These are phyloP conservation scores for Hypoxylon rubiginosum DNA, from an alignment of 2,329 filamentous ascomycete species.

Conservation along the genomic window DNA sequence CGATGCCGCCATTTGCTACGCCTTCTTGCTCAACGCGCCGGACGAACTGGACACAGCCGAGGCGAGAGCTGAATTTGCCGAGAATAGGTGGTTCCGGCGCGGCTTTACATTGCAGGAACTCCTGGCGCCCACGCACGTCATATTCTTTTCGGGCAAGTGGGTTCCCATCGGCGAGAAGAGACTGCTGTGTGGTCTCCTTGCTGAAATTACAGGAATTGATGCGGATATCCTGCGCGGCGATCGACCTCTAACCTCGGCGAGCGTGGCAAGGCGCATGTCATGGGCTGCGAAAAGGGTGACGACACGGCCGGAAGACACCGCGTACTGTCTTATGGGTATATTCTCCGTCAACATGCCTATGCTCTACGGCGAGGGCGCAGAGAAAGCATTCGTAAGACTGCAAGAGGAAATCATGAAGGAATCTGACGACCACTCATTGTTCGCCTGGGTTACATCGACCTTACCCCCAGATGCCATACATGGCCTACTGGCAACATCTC, in stretches of 20 bases:
- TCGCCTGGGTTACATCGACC: constrained; percentile 29
- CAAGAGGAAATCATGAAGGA: constrained; percentile 37
- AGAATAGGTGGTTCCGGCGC: constrained; percentile 18
- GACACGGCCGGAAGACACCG: constrained; percentile 28
- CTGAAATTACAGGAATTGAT: constrained; percentile 28
- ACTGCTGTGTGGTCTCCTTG: constrained; percentile 11
- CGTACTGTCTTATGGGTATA: constrained; percentile 34
- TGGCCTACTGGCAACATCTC: constrained; percentile 61
- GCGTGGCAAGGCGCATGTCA: constrained; percentile 27
- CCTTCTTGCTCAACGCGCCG: constrained; percentile 39
- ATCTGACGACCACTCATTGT: constrained; percentile 31
- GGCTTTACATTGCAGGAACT: constrained; percentile 31
- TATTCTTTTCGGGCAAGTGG: constrained; percentile 23
- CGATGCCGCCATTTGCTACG: constrained; percentile 42
- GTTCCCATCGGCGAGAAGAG: constrained; percentile 33
- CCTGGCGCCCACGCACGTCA: constrained; percentile 19
- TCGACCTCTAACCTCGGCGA: constrained; percentile 16
- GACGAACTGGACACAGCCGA: constrained; percentile 21
- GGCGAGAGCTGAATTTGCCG: constrained; percentile 8
- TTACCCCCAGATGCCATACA: constrained; percentile 46
- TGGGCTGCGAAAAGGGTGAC: constrained; percentile 32
- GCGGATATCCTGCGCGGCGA: constrained; percentile 19
- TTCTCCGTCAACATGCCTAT: constrained; percentile 37
- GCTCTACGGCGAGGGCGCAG: constrained; percentile 32
- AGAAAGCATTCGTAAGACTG: constrained; percentile 33